A percentile compares a stretch with the other conserved stretches of the same genome.
These are phyloP conservation scores for Jamesozyma rosinii DNA, from an alignment of 805 yeast species.

Conservation along the genomic window DNA sequence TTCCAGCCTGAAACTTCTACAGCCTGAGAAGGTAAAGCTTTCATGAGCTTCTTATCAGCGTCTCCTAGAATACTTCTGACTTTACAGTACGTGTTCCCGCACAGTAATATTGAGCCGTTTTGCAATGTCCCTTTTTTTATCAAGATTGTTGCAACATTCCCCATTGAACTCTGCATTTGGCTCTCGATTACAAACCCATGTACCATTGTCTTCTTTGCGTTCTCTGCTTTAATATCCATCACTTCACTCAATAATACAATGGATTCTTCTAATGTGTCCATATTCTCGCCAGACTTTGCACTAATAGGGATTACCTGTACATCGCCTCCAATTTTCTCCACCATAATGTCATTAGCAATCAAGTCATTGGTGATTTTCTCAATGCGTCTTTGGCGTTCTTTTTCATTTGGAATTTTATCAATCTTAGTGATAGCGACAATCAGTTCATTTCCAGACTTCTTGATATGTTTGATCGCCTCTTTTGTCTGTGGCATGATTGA, in stretches of 20 bases:
- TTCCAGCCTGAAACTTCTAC: conserved; percentile 93
- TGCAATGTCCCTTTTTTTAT: conserved; percentile 70
- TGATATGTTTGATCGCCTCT: conserved; percentile 91
- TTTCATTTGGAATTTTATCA: conserved; percentile 46
- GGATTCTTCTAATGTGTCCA: conserved; percentile 84
- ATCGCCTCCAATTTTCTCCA: conserved; percentile 93
- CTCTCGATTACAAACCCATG: conserved; percentile 93
- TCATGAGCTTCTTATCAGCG: conserved; percentile 47
- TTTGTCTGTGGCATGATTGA: conserved; percentile 95
- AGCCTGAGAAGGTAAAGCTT: conserved; percentile 81
- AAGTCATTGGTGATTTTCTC: conserved; percentile 73
- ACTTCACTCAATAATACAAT: conserved; percentile 77
- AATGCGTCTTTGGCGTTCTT: conserved; percentile 47
- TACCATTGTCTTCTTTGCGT: conserved; percentile 34
- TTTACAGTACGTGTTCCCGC: conserved; percentile 81
- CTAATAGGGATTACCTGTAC: conserved; percentile 81
- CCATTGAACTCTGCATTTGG: conserved; percentile 69
- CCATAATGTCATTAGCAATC: conserved; percentile 66
- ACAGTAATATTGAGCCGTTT: conserved; percentile 65
- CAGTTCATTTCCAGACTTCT: conserved; percentile 40
- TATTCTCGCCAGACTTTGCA: conserved; percentile 81
- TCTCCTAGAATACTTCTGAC: conserved; percentile 74
- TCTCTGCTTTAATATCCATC: conserved; percentile 61
- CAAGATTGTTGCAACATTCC: conserved; percentile 76
- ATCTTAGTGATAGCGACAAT: conserved; percentile 91